phyloP scores from a whole-genome alignment of 1,284 basidiomycete species.

The Trichosporon ovoides region DNA sequence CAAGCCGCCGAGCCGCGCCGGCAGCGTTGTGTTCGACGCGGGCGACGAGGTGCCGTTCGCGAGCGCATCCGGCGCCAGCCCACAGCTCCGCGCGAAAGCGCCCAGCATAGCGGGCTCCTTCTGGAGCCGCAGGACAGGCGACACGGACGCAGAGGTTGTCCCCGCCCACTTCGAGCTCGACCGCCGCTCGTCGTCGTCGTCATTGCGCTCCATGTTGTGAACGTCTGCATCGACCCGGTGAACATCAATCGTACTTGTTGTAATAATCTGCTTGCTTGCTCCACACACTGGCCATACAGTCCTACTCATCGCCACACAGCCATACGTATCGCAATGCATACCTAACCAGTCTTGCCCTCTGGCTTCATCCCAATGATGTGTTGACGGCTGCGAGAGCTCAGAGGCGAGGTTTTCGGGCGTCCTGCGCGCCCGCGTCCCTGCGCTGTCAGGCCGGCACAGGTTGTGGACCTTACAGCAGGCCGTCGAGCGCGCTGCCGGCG shows the following conservation, averaged over 20 bases:
- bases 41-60: constrained; percentile 5
- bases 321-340: background rate
- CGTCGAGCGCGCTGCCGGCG: background rate
- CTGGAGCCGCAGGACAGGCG: background rate
- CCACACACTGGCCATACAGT: background rate
- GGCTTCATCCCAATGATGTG: too few relatives aligned
- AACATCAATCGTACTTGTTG: too few relatives aligned
- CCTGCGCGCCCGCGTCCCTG: background rate
- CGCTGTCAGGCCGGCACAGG: background rate
- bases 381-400: too few relatives aligned
- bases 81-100: background rate
- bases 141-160: constrained; percentile 2
- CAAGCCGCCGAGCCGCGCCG: background rate
- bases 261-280: too few relatives aligned
- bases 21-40: background rate
- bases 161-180: background rate
- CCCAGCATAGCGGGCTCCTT: background rate
- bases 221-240: too few relatives aligned
- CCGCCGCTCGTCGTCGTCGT: background rate
- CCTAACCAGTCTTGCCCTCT: background rate
- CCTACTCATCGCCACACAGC: background rate
- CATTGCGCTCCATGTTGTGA: background rate
- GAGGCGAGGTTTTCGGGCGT: background rate
- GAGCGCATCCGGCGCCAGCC: background rate
- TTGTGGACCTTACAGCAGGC: background rate